A percentile compares a stretch with the other conserved stretches of the same genome.
These are phyloP conservation scores for Helichrysum umbraculigerum DNA, from an alignment of 129 eudicot genomes.

Conservation along the genomic window DNA sequence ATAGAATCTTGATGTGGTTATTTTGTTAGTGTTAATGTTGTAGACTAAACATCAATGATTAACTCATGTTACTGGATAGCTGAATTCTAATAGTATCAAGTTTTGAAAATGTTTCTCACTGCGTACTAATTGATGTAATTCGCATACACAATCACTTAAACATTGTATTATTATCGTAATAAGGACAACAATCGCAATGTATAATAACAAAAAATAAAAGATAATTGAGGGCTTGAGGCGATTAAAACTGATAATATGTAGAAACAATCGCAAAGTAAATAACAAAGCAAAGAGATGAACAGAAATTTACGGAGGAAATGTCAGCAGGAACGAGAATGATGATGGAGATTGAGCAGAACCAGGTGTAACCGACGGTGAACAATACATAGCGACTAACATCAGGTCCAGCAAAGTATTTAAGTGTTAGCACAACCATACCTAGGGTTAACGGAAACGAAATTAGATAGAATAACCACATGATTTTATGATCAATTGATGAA, in stretches of 20 bases:
- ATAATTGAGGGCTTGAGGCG: too few species aligned
- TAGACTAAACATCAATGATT: too few species aligned
- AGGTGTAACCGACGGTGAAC: constrained; percentile 89
- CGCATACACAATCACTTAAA: too few species aligned
- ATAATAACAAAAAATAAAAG: too few species aligned
- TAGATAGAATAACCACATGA: constrained; percentile 78
- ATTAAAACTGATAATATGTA: too few species aligned
- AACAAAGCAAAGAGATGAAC: neutral
- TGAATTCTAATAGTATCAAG: too few species aligned
- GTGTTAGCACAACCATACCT: constrained; percentile 77
- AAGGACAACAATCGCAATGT: neutral
- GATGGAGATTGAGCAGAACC: constrained; percentile 93
- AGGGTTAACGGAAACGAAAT: constrained; percentile 81
- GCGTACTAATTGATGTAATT: too few species aligned
- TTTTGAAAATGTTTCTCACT: too few species aligned
- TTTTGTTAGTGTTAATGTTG: too few species aligned
- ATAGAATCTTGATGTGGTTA: too few species aligned
- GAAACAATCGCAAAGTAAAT: neutral
- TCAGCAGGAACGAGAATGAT: constrained; percentile 96
- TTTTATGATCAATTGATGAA: constrained; percentile 11
- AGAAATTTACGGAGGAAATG: constrained; percentile 68
- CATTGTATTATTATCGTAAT: too few species aligned
- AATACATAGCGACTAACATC: constrained; percentile 82
- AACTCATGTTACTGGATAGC: too few species aligned
- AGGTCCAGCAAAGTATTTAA: constrained; percentile 80